Evolutionary conservation across 805 yeast species (phyloP).

Genomic region (Lachancea lanzarotensis): DNA sequence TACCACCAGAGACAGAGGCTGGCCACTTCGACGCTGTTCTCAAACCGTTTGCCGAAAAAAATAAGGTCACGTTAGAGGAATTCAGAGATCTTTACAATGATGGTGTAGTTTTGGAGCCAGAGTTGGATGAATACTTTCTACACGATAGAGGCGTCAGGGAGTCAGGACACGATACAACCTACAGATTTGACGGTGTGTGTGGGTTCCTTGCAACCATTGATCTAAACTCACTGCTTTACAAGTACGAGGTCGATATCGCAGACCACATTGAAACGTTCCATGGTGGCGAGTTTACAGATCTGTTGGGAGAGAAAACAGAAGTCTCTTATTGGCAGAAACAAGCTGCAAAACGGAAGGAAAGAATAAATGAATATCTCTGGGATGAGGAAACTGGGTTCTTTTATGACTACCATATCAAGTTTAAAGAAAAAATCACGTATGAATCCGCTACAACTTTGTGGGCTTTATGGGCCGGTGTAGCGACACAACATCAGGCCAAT

Average conservation of each 20-base stretch:
- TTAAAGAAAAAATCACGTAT: slow-evolving; percentile 49
- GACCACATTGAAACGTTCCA: slow-evolving; percentile 50
- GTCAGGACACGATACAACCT: slow-evolving; percentile 92
- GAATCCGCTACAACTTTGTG: slow-evolving; percentile 88
- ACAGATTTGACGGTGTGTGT: slow-evolving; percentile 83
- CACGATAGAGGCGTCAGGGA: slow-evolving; percentile 95
- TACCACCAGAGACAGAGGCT: slow-evolving; percentile 94
- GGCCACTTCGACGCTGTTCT: slow-evolving; percentile 76
- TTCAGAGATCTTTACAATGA: slow-evolving; percentile 66
- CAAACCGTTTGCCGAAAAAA: slow-evolving; percentile 59
- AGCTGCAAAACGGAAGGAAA: slow-evolving; percentile 48
- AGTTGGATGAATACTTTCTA: slow-evolving; percentile 77
- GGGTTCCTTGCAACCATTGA: slow-evolving; percentile 89
- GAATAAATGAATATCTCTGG: slow-evolving; percentile 73
- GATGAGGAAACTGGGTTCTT: slow-evolving; percentile 69
- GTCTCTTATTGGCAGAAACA: slow-evolving; percentile 55
- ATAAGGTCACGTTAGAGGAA: slow-evolving; percentile 49
- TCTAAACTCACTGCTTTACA: slow-evolving; percentile 75
- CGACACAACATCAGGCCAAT: slow-evolving; percentile 63
- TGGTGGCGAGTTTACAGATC: slow-evolving; percentile 39
- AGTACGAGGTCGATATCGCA: slow-evolving; percentile 84
- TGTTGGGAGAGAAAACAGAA: slow-evolving; percentile 38
- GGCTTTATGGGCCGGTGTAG: slow-evolving; percentile 81
- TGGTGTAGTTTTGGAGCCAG: slow-evolving; percentile 63
- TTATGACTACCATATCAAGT: slow-evolving; percentile 73